phyloP scores from a whole-genome alignment of 1,284 basidiomycete species.

The Gomphus sp. region DNA sequence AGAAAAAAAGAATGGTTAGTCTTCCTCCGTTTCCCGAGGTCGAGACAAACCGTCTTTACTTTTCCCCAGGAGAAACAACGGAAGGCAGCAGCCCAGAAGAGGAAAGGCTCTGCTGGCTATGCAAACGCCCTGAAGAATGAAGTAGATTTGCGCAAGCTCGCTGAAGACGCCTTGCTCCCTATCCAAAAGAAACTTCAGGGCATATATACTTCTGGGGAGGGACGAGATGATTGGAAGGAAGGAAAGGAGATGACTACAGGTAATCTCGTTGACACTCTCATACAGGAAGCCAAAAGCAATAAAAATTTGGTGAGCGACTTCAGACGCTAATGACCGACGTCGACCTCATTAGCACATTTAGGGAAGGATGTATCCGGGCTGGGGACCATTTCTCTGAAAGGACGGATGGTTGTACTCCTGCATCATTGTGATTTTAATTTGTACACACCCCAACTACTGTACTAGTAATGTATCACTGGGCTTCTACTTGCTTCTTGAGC shows the following conservation, averaged over 20 bases:
- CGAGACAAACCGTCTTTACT: background rate
- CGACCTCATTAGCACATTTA: constrained; percentile 19
- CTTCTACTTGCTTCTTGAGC: constrained; percentile 44
- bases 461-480: constrained; percentile 1
- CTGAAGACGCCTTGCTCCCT: constrained; percentile 65
- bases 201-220: constrained; percentile 38
- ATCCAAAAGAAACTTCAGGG: constrained; percentile 84
- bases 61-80: constrained; percentile 23
- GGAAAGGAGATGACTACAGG: constrained; percentile 69
- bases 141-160: constrained; percentile 51
- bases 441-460: background rate
- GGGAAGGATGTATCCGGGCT: constrained; percentile 79
- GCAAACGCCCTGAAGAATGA: constrained; percentile 35
- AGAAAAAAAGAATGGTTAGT: constrained; percentile 28
- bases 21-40: background rate
- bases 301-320: constrained; percentile 58
- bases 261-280: constrained; percentile 84
- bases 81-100: constrained; percentile 25
- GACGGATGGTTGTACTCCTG: background rate
- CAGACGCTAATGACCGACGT: background rate
- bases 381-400: constrained; percentile 72
- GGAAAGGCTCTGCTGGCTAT: constrained; percentile 13
- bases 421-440: background rate
- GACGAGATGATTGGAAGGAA: constrained; percentile 37
- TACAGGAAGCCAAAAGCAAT: constrained; percentile 75